phyloP scores from a whole-genome alignment of 768 basidiomycete genomes.

The Leccinum sublutescens region DNA sequence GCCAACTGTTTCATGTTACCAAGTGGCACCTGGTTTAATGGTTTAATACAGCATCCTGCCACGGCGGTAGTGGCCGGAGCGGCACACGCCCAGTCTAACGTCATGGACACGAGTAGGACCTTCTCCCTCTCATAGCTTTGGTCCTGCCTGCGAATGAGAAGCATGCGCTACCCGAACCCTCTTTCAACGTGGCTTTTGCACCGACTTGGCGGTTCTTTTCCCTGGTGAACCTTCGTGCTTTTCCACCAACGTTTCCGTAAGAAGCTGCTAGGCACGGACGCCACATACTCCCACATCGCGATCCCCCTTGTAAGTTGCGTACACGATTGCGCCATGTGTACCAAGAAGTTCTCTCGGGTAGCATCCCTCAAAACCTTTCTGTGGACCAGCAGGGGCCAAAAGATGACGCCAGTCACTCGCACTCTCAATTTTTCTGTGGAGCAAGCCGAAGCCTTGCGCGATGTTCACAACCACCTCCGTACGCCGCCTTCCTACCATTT shows the following conservation, averaged over 20 bases:
- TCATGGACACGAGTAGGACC: background rate
- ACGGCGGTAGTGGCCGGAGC: background rate
- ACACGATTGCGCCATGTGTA: background rate
- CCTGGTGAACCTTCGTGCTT: background rate
- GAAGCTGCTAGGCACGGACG: background rate
- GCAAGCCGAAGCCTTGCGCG: constrained; percentile 7
- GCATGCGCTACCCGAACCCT: background rate
- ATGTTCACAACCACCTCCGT: constrained; percentile 12
- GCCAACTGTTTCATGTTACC: background rate
- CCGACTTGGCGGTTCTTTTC: background rate
- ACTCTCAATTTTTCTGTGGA: background rate
- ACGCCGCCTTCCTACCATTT: background rate
- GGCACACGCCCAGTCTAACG: background rate
- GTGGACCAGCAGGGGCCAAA: background rate
- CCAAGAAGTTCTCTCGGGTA: background rate
- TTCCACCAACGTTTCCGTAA: background rate
- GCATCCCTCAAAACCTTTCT: no score
- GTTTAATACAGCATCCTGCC: background rate
- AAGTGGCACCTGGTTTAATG: background rate
- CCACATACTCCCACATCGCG: background rate
- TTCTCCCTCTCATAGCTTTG: background rate
- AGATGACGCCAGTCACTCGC: constrained; percentile 3
- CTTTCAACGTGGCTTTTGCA: background rate
- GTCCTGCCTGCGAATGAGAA: background rate
- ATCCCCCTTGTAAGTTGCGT: background rate